Base-by-base conservation (phyloP, 257 asterid species). In the Gardenia jasminoides region DNA sequence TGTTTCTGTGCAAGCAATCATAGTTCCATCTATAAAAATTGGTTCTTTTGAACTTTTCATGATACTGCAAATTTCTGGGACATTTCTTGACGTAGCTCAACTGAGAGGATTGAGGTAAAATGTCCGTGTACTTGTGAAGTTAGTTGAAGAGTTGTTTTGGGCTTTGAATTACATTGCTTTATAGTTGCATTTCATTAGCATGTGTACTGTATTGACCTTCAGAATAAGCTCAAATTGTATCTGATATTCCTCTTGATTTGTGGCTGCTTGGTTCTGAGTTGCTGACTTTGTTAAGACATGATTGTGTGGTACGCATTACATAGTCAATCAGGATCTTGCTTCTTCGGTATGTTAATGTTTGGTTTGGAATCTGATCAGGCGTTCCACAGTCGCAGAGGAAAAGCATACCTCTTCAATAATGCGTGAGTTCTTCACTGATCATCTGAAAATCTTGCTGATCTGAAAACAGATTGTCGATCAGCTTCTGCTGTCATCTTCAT, bases 341-440 rank as follows among this genome's bases (percentile, higher is more conserved):
- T 59, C 41, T 79, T 76, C 76, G 4, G 10, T 47, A 43, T 74
- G 62, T 28, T 76, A 48, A 69, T 76, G 77, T 47, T 72, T 80
- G 44, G 44, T 44, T 65, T 58, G 33, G 62, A 70, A 67, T 82
- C 46, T 81, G 78, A 72, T 70, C 93, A 94, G 98, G 83, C 86
- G 70, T 92, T 94, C 77, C 97, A 89, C 77, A 80, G 94, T 82
- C 93, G 89, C 80, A 87, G 89, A 78, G 97, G 98, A 81, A 92
- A 92, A 85, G 98, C 98, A 1, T 92, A 89, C 86, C 88, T 94
- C 74, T 91, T 92, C 85, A 92, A 82, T 79, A 88, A 82, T 17
- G 93, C 79, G 98, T 94, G 84, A 92, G 98, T 85, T 62, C 24
- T 76, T 62, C 70, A 24, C 17, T 39, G 74, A 44, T 81, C 64